Conservation (phyloP, 768 basidiomycete species). For the Exidia glandulosa region DNA sequence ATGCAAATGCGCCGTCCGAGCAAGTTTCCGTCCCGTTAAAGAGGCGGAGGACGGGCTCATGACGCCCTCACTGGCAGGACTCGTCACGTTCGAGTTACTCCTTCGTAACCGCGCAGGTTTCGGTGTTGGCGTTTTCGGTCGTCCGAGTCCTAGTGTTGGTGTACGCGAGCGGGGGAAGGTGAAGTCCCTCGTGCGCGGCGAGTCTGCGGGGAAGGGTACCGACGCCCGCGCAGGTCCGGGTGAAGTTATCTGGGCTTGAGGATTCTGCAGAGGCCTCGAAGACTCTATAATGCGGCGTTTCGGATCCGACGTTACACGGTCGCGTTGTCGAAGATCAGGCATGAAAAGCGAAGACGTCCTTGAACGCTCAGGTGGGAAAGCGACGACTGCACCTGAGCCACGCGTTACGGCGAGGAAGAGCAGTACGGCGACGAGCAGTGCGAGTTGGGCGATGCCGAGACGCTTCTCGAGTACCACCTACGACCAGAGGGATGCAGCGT, state of each 20-base stretch:
- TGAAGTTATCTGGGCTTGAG: neutral
- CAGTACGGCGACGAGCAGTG: constrained; percentile 70
- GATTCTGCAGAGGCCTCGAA: neutral
- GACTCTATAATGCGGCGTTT: neutral
- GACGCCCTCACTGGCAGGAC: neutral
- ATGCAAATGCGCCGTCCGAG: constrained; percentile 10
- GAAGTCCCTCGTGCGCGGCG: neutral
- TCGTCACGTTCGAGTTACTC: neutral
- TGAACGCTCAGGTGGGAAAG: neutral
- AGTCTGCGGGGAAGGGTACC: neutral
- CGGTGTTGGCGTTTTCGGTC: no score
- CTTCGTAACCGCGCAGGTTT: neutral
- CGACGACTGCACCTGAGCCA: constrained; percentile 22
- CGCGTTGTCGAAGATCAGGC: neutral
- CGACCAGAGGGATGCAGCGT: neutral
- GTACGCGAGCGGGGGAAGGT: neutral
- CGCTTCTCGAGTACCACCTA: constrained; percentile 84
- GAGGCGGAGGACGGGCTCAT: neutral
- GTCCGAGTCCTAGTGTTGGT: no score
- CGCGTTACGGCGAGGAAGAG: constrained; percentile 82
- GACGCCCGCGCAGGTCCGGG: neutral
- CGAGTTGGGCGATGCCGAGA: constrained; percentile 78
- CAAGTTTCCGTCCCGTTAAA: neutral
- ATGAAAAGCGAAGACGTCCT: neutral
- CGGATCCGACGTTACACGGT: neutral